phyloP scores from a whole-genome alignment of 2,329 filamentous ascomycete species.

The Aspergillus sojae region DNA sequence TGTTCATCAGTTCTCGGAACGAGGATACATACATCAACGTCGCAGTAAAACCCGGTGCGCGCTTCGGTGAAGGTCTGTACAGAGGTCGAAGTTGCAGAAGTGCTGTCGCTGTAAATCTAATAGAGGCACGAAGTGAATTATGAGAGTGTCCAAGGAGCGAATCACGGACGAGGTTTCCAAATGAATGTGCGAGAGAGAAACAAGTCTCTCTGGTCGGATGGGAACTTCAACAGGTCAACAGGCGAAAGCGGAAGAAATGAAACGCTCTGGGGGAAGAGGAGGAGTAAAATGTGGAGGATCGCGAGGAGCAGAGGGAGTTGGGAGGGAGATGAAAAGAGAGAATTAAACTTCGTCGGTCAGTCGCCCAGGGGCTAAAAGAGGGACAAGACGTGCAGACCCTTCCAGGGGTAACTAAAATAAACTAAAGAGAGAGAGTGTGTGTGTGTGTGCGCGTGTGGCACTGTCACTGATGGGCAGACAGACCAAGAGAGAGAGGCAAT shows the following conservation, averaged over 20 bases:
- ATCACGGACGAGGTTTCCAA: conserved; percentile 34
- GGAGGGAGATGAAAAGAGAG: conserved; percentile 26
- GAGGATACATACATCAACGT: conserved; percentile 32
- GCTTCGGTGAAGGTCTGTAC: conserved; percentile 30
- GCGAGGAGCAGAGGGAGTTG: conserved; percentile 27
- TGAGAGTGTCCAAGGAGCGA: conserved; percentile 27
- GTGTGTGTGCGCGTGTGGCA: conserved; percentile 9
- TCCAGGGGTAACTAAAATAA: conserved; percentile 14
- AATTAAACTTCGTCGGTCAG: conserved; percentile 18
- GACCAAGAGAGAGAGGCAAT: conserved; percentile 13
- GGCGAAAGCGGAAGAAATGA: conserved; percentile 26
- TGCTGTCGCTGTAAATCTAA: neutral
- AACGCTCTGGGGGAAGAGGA: conserved; percentile 24
- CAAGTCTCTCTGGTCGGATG: conserved; percentile 44
- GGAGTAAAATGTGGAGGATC: conserved; percentile 23
- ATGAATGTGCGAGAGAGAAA: conserved; percentile 45
- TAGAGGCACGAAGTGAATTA: conserved; percentile 10
- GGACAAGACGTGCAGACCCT: conserved; percentile 14
- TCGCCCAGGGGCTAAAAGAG: conserved; percentile 19
- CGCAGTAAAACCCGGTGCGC: conserved; percentile 30
- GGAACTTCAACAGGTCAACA: conserved; percentile 35
- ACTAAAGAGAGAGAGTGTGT: neutral
- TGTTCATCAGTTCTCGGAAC: neutral
- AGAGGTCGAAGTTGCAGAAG: conserved; percentile 20
- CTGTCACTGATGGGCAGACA: conserved; percentile 9